A percentile compares a stretch with the other conserved stretches of the same genome.
Conservation (phyloP, 768 basidiomycete species). For the Leccinum pellstonianum region DNA sequence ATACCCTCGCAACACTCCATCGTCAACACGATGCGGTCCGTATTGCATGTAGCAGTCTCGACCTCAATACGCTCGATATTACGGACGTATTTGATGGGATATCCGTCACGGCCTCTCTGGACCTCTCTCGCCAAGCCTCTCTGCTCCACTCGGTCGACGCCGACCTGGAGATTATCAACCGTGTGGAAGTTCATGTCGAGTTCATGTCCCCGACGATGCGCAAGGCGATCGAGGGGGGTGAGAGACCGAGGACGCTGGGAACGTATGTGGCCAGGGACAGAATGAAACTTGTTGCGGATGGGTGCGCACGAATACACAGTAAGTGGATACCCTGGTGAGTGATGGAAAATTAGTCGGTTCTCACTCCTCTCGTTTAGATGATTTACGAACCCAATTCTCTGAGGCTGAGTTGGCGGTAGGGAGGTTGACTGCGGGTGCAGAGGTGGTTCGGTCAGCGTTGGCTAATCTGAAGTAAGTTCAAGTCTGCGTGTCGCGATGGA, state of each 20-base stretch:
- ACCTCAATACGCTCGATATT: constrained; percentile 69
- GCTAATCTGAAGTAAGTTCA: constrained; percentile 44
- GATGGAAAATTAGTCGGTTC: background rate
- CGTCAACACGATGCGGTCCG: constrained; percentile 68
- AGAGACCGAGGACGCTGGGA: constrained; percentile 64
- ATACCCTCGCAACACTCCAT: constrained; percentile 50
- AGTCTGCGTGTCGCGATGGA: background rate
- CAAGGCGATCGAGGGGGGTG: constrained; percentile 70
- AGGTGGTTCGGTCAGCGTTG: constrained; percentile 53
- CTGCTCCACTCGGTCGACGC: constrained; percentile 65
- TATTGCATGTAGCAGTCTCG: constrained; percentile 71
- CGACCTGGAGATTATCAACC: constrained; percentile 68
- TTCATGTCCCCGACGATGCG: constrained; percentile 69
- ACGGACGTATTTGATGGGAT: constrained; percentile 69
- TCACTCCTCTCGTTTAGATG: constrained; percentile 41
- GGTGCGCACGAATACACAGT: constrained; percentile 70
- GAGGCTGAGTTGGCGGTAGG: constrained; percentile 54
- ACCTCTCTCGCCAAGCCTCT: constrained; percentile 63
- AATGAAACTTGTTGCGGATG: constrained; percentile 79
- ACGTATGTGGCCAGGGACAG: constrained; percentile 78
- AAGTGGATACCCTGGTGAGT: constrained; percentile 18
- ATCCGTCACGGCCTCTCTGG: constrained; percentile 49
- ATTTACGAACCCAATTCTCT: constrained; percentile 53
- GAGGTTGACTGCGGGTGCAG: constrained; percentile 56
- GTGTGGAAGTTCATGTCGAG: constrained; percentile 68